Base-by-base conservation (phyloP, 176 grass and related monocot species). In the Cocos nucifera region DNA sequence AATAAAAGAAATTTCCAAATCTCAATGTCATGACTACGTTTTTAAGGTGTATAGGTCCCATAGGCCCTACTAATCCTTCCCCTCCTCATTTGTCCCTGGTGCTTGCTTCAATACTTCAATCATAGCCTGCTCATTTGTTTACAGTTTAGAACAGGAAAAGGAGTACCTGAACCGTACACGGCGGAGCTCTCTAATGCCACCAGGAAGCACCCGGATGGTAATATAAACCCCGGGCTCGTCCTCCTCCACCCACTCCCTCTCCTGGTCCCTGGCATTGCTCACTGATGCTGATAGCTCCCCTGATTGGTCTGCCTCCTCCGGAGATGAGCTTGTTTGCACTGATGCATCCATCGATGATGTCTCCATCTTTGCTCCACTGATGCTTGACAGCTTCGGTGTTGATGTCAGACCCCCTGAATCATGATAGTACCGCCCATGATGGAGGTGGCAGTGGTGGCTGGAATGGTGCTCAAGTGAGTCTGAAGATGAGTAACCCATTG, bases 191-290 rank as follows among this genome's bases (percentile, higher is more conserved):
- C 93, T 81, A 69, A 86, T 85, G 24, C 88, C 79, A 54, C 84
- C 82, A 68, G 93, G 82, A 76, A 92, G 72, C 77, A 70, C 84
- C 15, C 84, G 71, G 30, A 92, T 83, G 63, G 93, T 98, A 62
- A 98, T 92, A 77, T 98, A 98, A 62, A 98, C 93, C 64, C 93
- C 88, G 48, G 93, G 82, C 65, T 92, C 81, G 3, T 98, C 93
- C 80, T 98, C 93, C 56, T 98, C 88, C 3, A 89, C 84, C 88
- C 88, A 98, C 54, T 98, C 93, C 56, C 93, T 80, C 73, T 98
- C 88, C 44, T 83, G 85, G 28, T 92, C 93, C 1, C 93, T 98
- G 10, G 82, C 88, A 65, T 98, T 86, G 79, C 93, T 92, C 51
- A 98, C 63, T 28, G 84, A 92, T 32, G 82, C 84, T 0, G 83